phyloP scores from a whole-genome alignment of 75 land plant genomes.

The Pseudotsuga menziesii region DNA sequence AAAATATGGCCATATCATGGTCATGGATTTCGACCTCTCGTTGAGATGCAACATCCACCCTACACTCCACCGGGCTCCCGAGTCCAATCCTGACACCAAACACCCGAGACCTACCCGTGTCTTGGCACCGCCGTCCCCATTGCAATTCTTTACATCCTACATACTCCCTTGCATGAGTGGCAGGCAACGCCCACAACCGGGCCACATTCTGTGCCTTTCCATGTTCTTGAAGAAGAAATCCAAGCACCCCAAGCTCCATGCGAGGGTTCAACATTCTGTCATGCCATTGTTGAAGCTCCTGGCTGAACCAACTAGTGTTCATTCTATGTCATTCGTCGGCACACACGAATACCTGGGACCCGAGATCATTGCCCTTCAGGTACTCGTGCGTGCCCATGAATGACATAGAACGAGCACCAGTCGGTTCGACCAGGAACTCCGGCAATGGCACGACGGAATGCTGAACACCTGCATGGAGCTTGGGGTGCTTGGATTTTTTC shows the following conservation, averaged over 20 bases:
- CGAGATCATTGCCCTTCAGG: slow-evolving; percentile 34
- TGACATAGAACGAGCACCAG: too few relatives aligned
- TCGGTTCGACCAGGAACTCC: too few relatives aligned
- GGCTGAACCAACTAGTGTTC: slow-evolving; percentile 36
- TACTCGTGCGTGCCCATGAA: too few relatives aligned
- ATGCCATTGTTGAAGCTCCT: slow-evolving; percentile 24
- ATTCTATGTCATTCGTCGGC: slow-evolving; percentile 45
- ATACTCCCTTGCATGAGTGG: neutral
- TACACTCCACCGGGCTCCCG: neutral
- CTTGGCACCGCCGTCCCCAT: slow-evolving; percentile 2
- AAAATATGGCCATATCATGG: slow-evolving; percentile 17
- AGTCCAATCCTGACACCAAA: too few relatives aligned
- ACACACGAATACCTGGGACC: slow-evolving; percentile 49
- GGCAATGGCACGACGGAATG: too few relatives aligned
- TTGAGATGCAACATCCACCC: neutral
- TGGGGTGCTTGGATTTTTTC: too few relatives aligned
- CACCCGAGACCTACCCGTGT: neutral
- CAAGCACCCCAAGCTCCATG: slow-evolving; percentile 22
- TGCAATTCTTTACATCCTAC: neutral
- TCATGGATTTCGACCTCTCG: slow-evolving; percentile 27
- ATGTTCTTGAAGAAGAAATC: slow-evolving; percentile 31
- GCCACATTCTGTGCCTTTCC: neutral
- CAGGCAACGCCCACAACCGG: neutral
- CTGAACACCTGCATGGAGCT: too few relatives aligned
- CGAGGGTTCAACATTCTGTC: neutral